Evolutionary conservation across 139 green algal species (phyloP), one percentile per base, ranked within the genome.

Genomic region (Volvox reticuliferus): DNA sequence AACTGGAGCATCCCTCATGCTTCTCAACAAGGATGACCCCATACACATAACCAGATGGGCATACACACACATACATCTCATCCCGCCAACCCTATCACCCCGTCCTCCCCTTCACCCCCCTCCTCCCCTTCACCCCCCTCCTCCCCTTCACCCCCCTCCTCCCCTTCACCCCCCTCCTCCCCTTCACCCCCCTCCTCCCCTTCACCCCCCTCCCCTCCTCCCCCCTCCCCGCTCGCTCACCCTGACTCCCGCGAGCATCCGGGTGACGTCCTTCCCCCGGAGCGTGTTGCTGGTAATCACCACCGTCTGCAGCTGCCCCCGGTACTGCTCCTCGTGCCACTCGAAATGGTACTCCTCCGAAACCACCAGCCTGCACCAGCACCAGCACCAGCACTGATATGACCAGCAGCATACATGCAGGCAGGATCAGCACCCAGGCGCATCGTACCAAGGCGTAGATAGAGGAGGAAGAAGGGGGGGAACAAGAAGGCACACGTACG

Each of bases 261-360:
- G 28, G 16, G 18, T 12, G 36, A 90, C 24, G 73, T 83, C 86
- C 50, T 33, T 44, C 12, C 37, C 63, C 20, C 14, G 75, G 1
- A 90, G 86, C 30, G 75, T 44, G 50, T 65, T 33, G 86, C 86
- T 90, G 24, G n/a, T n/a, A 28, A 90, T n/a, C 5, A 90, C 37
- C 73, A 90, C 86, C 9, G 18, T n/a, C 86, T 90, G 20, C 50
- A 90, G 86, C 30, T 24, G 18, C 0, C 86, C 86, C 0, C 55
- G 18, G 87, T 91, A 91, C 76, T 79, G 76, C 28, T 86, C 87
- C 87, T 91, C 87, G 76, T 91, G 87, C 87, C 87, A 91, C 75
- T 91, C 87, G 5, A 71, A 79, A 63, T 91, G 76, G 35, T 85
- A 91, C 33, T 91, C 87, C 24, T 91, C n/a, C 24, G 87, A 91